Evolutionary conservation across 2,329 filamentous ascomycete species (phyloP).

Genomic region (Zasmidium citrigriseum): DNA sequence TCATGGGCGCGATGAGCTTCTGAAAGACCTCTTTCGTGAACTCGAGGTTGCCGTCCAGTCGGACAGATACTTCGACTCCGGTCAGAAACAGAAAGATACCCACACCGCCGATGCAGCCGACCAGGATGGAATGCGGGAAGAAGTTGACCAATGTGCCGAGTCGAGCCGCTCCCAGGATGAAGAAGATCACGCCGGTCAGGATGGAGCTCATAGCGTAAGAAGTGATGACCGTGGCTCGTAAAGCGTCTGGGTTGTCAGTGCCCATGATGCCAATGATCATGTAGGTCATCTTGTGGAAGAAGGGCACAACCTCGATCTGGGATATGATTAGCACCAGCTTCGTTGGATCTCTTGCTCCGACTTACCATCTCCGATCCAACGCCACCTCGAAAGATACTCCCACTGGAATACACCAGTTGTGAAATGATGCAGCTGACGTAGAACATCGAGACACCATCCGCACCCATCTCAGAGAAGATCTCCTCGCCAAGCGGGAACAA

Average conservation of each 20-base stretch:
- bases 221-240: slow-evolving; percentile 92
- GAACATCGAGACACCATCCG: slow-evolving; percentile 96
- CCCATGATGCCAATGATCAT: slow-evolving; percentile 80
- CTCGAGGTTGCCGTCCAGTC: slow-evolving; percentile 79
- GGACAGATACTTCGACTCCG: slow-evolving; percentile 88
- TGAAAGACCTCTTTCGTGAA: slow-evolving; percentile 77
- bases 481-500: slow-evolving; percentile 87
- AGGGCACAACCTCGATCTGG: slow-evolving; percentile 89
- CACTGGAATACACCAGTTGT: slow-evolving; percentile 84
- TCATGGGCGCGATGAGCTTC: slow-evolving; percentile 72
- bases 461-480: slow-evolving; percentile 80
- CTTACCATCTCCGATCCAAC: slow-evolving; percentile 86
- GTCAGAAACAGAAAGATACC: slow-evolving; percentile 93
- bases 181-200: slow-evolving; percentile 88
- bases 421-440: slow-evolving; percentile 97
- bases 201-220: slow-evolving; percentile 89
- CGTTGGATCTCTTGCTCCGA: slow-evolving; percentile 17
- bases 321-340: slow-evolving; percentile 43
- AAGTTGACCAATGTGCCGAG: slow-evolving; percentile 94
- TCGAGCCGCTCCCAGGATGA: slow-evolving; percentile 81
- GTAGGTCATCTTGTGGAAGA: slow-evolving; percentile 97
- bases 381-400: slow-evolving; percentile 86
- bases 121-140: slow-evolving; percentile 92
- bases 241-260: slow-evolving; percentile 75
- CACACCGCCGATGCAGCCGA: slow-evolving; percentile 95